Percentiles rank a stretch among this genome's conserved stretches.
phyloP scores from a whole-genome alignment of 352 stramenopile genomes.

The Vaucheria bursata region DNA sequence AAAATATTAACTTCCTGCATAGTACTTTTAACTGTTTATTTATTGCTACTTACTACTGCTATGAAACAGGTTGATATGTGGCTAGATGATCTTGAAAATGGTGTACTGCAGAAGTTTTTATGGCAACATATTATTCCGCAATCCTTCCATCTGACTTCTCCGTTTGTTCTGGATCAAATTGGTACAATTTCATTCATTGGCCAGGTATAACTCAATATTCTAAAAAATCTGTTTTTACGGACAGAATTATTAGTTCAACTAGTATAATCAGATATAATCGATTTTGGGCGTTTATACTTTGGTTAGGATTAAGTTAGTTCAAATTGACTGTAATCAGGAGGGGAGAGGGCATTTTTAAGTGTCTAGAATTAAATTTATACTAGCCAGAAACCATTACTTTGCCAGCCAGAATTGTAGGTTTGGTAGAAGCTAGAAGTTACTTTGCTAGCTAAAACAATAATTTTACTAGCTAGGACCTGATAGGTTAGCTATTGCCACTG shows the following conservation, averaged over 20 bases:
- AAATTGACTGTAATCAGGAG: background rate
- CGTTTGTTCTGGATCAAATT: background rate
- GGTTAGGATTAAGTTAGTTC: background rate
- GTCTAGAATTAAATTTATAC: background rate
- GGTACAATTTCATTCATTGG: background rate
- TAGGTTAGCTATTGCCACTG: too few species aligned
- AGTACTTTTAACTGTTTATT: too few species aligned
- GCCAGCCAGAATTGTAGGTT: too few species aligned
- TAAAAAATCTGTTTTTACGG: too few species aligned
- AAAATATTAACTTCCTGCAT: too few species aligned
- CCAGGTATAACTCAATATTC: too few species aligned
- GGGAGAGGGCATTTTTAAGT: background rate
- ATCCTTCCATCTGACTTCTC: background rate
- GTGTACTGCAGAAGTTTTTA: background rate
- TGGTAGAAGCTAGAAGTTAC: too few species aligned
- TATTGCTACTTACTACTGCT: too few species aligned
- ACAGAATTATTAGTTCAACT: too few species aligned
- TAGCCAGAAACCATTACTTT: background rate
- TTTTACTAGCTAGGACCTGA: too few species aligned
- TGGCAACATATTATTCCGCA: slow-evolving; percentile 1
- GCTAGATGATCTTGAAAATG: background rate
- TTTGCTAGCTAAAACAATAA: too few species aligned
- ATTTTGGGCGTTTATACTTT: background rate
- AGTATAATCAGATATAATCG: background rate
- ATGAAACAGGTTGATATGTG: background rate